Percentiles rank a stretch among this genome's conserved stretches.
Evolutionary conservation across 78 protist species (phyloP).

Genomic region (Tieghemostelium lacteum): DNA sequence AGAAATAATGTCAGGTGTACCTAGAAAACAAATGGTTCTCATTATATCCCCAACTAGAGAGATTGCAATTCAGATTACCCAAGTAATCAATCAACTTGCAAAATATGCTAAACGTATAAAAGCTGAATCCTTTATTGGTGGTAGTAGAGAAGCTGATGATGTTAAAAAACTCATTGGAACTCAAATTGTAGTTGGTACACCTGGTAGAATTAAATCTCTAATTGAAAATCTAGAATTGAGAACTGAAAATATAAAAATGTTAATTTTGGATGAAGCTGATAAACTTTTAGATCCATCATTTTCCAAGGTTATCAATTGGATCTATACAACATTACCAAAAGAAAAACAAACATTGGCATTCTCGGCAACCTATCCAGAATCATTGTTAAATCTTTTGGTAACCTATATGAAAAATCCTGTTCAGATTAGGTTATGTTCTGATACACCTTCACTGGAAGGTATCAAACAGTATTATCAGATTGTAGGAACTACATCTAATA

Average conservation of each 20-base stretch:
- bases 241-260: constrained; percentile 42
- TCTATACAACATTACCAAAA: constrained; percentile 18
- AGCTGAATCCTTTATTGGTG: constrained; percentile 58
- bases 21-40: constrained; percentile 48
- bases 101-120: constrained; percentile 14
- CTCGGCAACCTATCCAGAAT: constrained; percentile 61
- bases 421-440: constrained; percentile 28
- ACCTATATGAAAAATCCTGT: constrained; percentile 30
- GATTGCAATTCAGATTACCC: constrained; percentile 70
- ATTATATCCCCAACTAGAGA: constrained; percentile 78
- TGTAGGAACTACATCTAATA: neutral
- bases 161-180: constrained; percentile 48
- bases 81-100: constrained; percentile 9
- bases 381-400: constrained; percentile 16
- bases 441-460: constrained; percentile 52
- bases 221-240: constrained; percentile 25
- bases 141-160: constrained; percentile 18
- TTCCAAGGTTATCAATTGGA: constrained; percentile 53
- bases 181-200: constrained; percentile 97
- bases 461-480: constrained; percentile 65
- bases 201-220: constrained; percentile 94
- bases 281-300: constrained; percentile 79
- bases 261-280: constrained; percentile 94
- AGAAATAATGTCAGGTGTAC: constrained; percentile 38
- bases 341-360: constrained; percentile 37